Conservation (phyloP, 2,329 filamentous ascomycete species). For the Westerdykella aurantiaca region DNA sequence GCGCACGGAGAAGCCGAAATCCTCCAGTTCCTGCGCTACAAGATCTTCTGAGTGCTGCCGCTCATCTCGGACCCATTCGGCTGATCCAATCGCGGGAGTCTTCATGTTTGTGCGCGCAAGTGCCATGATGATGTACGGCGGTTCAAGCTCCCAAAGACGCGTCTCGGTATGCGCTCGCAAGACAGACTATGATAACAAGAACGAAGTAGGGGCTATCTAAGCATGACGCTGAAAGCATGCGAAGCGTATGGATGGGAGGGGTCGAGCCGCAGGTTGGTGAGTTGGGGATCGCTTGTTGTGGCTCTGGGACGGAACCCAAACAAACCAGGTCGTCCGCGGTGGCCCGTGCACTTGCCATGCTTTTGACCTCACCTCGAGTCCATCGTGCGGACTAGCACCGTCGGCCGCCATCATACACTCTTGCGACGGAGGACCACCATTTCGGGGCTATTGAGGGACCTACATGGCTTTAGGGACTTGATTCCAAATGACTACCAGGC, state of each 20-base stretch:
- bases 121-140: constrained; percentile 19
- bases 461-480: too few species aligned
- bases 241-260: constrained; percentile 2
- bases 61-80: constrained; percentile 81
- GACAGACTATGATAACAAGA: neutral
- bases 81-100: constrained; percentile 63
- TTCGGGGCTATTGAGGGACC: too few species aligned
- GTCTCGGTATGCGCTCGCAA: constrained; percentile 11
- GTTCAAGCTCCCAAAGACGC: constrained; percentile 8
- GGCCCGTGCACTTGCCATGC: constrained; percentile 9
- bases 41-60: constrained; percentile 71
- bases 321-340: constrained; percentile 5
- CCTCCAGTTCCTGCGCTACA: constrained; percentile 76
- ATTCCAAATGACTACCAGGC: too few species aligned
- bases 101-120: constrained; percentile 26
- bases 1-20: constrained; percentile 84
- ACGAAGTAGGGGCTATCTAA: constrained; percentile 6
- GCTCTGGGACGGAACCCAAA: constrained; percentile 15
- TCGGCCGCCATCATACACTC: too few species aligned
- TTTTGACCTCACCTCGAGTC: too few species aligned
- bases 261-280: constrained; percentile 1
- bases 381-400: too few species aligned
- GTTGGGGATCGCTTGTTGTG: constrained; percentile 4
- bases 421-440: too few species aligned
- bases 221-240: constrained; percentile 6